Evolutionary conservation across 805 yeast genomes (phyloP).

Genomic region (Barnettozyma wickerhamii): DNA sequence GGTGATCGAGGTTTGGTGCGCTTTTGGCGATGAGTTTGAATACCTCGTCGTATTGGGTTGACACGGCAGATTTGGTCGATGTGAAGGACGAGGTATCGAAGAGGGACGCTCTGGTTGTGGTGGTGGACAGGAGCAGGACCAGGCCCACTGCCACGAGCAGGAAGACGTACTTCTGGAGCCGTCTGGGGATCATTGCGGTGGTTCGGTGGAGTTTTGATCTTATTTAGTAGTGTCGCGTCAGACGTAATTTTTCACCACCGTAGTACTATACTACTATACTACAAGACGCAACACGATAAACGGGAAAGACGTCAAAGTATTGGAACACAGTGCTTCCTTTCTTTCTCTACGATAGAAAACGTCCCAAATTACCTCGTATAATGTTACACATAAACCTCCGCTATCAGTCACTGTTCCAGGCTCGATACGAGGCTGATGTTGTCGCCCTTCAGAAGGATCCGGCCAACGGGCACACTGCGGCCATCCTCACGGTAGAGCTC

Average conservation of each 20-base stretch:
- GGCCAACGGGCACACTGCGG: conserved; percentile 54
- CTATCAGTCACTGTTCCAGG: conserved; percentile 13
- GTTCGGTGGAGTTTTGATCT: neutral
- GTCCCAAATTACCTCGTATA: no score
- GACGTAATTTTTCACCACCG: neutral
- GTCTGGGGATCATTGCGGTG: neutral
- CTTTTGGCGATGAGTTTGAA: conserved; percentile 26
- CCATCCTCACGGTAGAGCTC: conserved; percentile 60
- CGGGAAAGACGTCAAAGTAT: no score
- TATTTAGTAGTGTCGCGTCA: neutral
- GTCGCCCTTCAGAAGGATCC: conserved; percentile 87
- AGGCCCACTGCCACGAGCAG: neutral
- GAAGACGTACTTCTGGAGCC: conserved; percentile 4
- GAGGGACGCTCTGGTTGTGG: neutral
- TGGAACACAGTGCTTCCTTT: no score
- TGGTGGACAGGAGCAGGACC: neutral
- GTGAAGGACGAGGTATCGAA: neutral
- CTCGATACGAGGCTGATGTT: conserved; percentile 72
- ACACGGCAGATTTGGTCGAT: neutral
- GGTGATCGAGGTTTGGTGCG: conserved; percentile 32
- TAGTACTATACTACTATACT: no score
- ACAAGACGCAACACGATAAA: no score
- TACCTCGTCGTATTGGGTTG: conserved; percentile 22
- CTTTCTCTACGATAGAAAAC: no score
- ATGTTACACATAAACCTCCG: neutral